Conservation (phyloP, 2,329 filamentous ascomycete genomes). For the Pyrenophora graminea region DNA sequence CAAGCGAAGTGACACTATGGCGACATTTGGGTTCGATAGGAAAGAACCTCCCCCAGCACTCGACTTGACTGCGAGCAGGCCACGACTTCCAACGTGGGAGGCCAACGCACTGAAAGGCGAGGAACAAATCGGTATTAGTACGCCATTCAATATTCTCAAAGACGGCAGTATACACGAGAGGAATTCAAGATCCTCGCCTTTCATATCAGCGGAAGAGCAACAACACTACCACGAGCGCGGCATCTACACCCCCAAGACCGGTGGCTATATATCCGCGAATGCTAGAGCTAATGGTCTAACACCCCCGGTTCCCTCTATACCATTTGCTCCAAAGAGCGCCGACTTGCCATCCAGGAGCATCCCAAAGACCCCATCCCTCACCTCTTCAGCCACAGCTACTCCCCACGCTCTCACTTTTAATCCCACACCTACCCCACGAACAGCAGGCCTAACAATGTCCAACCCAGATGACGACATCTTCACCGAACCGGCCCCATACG, state of each 20-base stretch:
- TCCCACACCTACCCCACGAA: too few species aligned
- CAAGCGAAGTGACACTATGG: conserved; percentile 18
- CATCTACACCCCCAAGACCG: conserved; percentile 11
- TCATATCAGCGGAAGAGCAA: conserved; percentile 2
- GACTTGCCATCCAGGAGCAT: too few species aligned
- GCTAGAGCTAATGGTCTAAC: too few species aligned
- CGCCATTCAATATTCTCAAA: conserved; percentile 28
- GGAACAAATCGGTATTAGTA: conserved; percentile 27
- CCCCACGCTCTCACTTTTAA: too few species aligned
- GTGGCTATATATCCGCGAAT: background rate
- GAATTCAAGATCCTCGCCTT: background rate
- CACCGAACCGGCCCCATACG: background rate
- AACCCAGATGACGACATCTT: background rate
- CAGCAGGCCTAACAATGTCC: background rate
- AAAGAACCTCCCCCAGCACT: conserved; percentile 11
- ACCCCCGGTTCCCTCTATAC: too few species aligned
- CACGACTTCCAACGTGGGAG: conserved; percentile 10
- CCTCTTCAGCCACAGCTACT: too few species aligned
- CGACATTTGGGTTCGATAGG: conserved; percentile 24
- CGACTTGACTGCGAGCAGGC: conserved; percentile 5
- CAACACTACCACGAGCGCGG: conserved; percentile 16
- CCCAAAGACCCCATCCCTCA: too few species aligned
- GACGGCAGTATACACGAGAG: conserved; percentile 16
- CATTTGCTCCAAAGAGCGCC: too few species aligned
- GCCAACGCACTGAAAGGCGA: conserved; percentile 24